Conservation (phyloP, 2,329 filamentous ascomycete species). For the Thielaviopsis musarum region DNA sequence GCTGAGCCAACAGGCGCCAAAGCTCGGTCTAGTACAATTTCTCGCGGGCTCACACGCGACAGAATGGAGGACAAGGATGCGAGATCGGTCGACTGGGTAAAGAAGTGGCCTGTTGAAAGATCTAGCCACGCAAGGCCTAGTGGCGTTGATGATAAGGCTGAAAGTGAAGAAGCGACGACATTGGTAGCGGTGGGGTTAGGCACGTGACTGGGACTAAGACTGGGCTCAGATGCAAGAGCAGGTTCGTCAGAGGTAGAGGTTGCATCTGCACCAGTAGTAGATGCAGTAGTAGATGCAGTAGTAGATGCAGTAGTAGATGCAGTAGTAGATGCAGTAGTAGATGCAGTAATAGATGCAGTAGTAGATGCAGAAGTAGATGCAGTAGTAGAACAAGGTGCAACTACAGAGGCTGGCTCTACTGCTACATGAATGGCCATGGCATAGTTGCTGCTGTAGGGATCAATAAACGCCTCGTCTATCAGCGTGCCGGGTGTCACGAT, state of each 20-base stretch:
- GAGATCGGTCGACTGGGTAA: conserved; percentile 59
- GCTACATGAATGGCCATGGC: conserved; percentile 59
- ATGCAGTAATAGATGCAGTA: too few species aligned
- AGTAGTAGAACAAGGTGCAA: too few species aligned
- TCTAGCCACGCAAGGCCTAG: conserved; percentile 88
- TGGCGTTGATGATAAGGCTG: background rate
- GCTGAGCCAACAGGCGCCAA: background rate
- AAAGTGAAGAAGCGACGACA: background rate
- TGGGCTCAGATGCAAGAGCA: too few species aligned
- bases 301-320: background rate
- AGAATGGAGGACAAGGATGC: conserved; percentile 61
- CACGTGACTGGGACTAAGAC: too few species aligned
- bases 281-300: background rate
- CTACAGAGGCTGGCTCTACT: background rate
- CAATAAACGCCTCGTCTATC: conserved; percentile 95
- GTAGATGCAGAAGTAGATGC: too few species aligned
- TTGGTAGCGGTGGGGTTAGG: too few species aligned
- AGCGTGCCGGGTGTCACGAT: conserved; percentile 89
- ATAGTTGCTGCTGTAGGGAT: conserved; percentile 87
- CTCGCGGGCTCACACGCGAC: conserved; percentile 66
- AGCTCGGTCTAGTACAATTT: conserved; percentile 60
- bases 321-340: too few species aligned
- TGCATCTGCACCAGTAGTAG: background rate
- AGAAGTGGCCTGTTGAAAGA: conserved; percentile 87
- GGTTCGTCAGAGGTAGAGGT: too few species aligned